Conservation (phyloP, 352 stramenopile species). For the Aphanomyces euteiches region DNA sequence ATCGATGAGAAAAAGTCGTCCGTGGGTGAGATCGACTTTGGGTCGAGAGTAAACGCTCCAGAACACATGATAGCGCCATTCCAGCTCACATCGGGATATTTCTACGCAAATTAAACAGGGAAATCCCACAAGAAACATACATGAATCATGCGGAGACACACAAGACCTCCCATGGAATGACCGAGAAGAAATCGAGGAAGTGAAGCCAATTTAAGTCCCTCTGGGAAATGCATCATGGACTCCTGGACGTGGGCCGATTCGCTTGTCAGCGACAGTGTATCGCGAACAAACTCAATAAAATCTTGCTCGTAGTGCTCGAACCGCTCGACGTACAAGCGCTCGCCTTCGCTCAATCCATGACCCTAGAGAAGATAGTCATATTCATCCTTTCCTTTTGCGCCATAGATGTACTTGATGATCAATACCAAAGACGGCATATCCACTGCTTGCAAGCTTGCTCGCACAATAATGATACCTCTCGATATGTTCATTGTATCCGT, state of each 20-base stretch:
- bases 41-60: constrained; percentile 39
- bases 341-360: constrained; percentile 55
- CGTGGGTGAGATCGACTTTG: constrained; percentile 28
- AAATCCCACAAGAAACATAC: not conserved
- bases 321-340: constrained; percentile 49
- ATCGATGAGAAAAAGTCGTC: constrained; percentile 29
- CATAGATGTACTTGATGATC: constrained; percentile 38
- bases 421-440: constrained; percentile 54
- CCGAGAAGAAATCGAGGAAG: constrained; percentile 53
- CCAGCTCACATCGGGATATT: constrained; percentile 36
- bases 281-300: constrained; percentile 49
- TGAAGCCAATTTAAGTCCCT: constrained; percentile 36
- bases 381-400: not conserved
- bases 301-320: constrained; percentile 48
- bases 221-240: constrained; percentile 36
- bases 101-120: not conserved
- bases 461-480: constrained; percentile 51
- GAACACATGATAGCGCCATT: constrained; percentile 46
- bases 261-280: constrained; percentile 38
- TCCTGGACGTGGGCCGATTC: constrained; percentile 25
- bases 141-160: constrained; percentile 32
- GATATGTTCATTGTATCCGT: constrained; percentile 55
- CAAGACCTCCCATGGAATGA: constrained; percentile 53
- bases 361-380: constrained; percentile 32
- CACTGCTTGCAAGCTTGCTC: constrained; percentile 36